Conservation (phyloP, 495 filamentous ascomycete species). For the Podospora conica region DNA sequence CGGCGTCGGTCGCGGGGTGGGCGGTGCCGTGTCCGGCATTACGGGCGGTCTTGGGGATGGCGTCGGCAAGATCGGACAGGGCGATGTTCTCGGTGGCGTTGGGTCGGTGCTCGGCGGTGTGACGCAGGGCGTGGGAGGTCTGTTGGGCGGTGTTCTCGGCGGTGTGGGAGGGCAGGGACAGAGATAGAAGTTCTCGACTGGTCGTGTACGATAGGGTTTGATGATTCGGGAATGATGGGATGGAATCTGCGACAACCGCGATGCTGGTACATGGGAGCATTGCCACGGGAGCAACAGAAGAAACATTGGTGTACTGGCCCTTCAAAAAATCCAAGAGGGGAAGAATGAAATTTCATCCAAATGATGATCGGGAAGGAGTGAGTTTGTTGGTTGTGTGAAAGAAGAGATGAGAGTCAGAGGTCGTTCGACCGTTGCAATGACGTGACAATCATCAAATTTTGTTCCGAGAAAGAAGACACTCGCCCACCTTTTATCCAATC, state of each 20-base stretch:
- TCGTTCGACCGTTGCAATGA: background rate
- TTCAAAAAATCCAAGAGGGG: background rate
- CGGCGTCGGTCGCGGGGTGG: conserved; percentile 19
- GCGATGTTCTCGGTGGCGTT: conserved; percentile 22
- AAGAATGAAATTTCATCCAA: background rate
- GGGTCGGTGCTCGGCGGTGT: conserved; percentile 20
- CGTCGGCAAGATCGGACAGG: conserved; percentile 23
- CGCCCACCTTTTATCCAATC: background rate
- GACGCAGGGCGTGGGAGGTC: conserved; percentile 18
- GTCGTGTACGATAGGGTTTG: background rate
- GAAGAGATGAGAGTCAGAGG: no score
- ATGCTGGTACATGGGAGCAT: background rate
- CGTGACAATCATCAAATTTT: no score
- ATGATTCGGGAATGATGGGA: background rate
- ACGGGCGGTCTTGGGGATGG: conserved; percentile 21
- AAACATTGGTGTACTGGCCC: background rate
- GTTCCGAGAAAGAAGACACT: background rate
- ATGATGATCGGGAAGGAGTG: no score
- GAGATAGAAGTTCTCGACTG: background rate
- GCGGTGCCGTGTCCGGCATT: conserved; percentile 18
- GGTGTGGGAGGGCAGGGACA: conserved; percentile 9
- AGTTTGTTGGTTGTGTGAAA: no score
- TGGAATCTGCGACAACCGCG: background rate
- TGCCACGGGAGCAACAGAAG: background rate
- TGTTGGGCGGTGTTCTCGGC: conserved; percentile 20